Evolutionary conservation across 176 grass and related monocot genomes (phyloP), one percentile per base, ranked within the genome.

Genomic region (Poa annua): DNA sequence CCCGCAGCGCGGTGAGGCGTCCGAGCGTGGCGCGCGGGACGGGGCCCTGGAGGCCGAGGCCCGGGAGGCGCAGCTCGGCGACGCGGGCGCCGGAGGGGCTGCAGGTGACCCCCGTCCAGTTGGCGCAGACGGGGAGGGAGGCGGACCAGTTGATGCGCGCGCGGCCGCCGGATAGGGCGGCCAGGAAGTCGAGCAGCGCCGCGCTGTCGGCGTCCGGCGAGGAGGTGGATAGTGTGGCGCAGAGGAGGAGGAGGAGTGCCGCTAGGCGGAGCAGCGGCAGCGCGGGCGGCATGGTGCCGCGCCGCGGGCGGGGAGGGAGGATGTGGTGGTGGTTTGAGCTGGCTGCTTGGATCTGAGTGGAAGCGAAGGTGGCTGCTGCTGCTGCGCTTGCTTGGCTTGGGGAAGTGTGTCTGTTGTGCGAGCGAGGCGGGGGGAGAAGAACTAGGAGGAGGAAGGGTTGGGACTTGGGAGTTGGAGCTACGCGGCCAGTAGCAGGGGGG

Each of bases 71-170:
- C 1, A 99, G 77, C 56, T 76, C 93, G 6, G 90, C 24, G 63
- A 99, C 80, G 80, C 89, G 91, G 1, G 93, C 1, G 19, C 52
- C 81, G 75, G 94, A 84, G 44, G 74, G 19, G 87, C 57, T 92
- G 97, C 97, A 99, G 36, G 93, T 92, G 44, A 99, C 88, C 0
- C 97, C 97, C 2, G 91, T 96, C 97, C 97, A 99, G 53, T 65
- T 68, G 41, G 26, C 80, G 75, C 97, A 99, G 22, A 90, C 89
- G 38, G 82, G 60, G 7, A 36, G 83, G 54, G 50, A 2, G 5
- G 67, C 5, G 32, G 65, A 8, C 96, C 96, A 99, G 89, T 99
- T 94, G 74, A 99, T 85, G 68, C 69, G 61, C 36, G 77, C 2
- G 87, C 70, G 53, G 55, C 79, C 65, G 39, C 47, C 62, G 82